phyloP scores from a whole-genome alignment of 768 basidiomycete species.

The Royoungia palumana region DNA sequence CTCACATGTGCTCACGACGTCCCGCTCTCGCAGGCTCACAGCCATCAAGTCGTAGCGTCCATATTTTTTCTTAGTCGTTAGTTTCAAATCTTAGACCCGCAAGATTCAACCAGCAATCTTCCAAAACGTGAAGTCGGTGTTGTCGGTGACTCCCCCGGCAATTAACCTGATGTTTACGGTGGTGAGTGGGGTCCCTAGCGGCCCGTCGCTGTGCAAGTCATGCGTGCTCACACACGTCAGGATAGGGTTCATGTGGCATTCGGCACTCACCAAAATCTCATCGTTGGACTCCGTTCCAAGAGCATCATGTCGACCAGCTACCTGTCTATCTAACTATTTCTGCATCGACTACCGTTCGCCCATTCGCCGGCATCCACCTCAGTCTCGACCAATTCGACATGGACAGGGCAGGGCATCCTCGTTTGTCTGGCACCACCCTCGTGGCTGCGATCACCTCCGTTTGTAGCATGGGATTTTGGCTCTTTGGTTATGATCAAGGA shows the following conservation, averaged over 20 bases:
- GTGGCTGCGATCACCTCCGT: slow-evolving; percentile 14
- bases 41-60: too few relatives aligned
- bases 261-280: neutral
- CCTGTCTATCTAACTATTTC: neutral
- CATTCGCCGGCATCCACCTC: too few relatives aligned
- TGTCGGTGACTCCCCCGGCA: too few relatives aligned
- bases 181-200: neutral
- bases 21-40: neutral
- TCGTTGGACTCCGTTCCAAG: neutral
- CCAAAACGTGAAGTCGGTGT: neutral
- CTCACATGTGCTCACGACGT: too few relatives aligned
- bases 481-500: slow-evolving; percentile 17
- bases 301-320: neutral
- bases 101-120: too few relatives aligned
- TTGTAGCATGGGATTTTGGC: slow-evolving; percentile 13
- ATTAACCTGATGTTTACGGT: too few relatives aligned
- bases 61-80: too few relatives aligned
- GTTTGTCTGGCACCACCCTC: slow-evolving; percentile 6
- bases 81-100: too few relatives aligned
- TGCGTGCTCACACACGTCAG: neutral
- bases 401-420: slow-evolving; percentile 10
- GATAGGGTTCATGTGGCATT: slow-evolving; percentile 4
- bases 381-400: neutral
- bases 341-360: neutral
- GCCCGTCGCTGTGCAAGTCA: neutral